phyloP scores from a whole-genome alignment of 108 stramenopile species.

The Fragilaria crotonensis region DNA sequence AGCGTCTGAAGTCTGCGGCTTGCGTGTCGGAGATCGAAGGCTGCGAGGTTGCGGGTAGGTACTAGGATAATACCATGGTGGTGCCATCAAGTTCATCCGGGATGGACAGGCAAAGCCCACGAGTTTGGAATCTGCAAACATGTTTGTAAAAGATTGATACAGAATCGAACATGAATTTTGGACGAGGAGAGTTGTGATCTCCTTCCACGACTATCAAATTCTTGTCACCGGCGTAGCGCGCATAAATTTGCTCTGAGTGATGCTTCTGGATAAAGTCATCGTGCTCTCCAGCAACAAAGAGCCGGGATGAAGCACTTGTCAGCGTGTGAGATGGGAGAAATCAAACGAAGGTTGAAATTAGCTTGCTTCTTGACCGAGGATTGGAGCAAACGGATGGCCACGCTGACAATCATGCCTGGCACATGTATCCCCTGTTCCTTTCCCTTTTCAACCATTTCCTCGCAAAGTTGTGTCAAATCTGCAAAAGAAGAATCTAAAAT shows the following conservation, averaged over 20 bases:
- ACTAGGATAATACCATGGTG: conserved; percentile 70
- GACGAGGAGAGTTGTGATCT: conserved; percentile 95
- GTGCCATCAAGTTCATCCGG: conserved; percentile 79
- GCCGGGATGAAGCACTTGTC: conserved; percentile 93
- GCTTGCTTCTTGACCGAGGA: conserved; percentile 83
- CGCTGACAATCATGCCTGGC: conserved; percentile 62
- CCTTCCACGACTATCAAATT: conserved; percentile 95
- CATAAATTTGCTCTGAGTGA: conserved; percentile 78
- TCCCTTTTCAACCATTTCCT: conserved; percentile 96
- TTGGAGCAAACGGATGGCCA: conserved; percentile 82
- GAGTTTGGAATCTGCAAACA: conserved; percentile 73
- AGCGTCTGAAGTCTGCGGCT: conserved; percentile 5
- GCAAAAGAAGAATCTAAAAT: conserved; percentile 96
- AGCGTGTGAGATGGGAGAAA: conserved; percentile 83
- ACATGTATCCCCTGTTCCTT: conserved; percentile 83
- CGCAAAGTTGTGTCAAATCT: conserved; percentile 84
- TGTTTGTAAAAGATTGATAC: conserved; percentile 90
- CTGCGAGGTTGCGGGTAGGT: conserved; percentile 1
- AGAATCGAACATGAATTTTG: conserved; percentile 93
- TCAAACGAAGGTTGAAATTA: conserved; percentile 84
- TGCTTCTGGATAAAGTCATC: conserved; percentile 92
- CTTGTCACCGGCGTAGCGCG: conserved; percentile 94
- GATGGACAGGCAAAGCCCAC: conserved; percentile 73
- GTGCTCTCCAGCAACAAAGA: conserved; percentile 86
- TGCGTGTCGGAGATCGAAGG: neutral